A percentile compares a stretch with the other conserved stretches of the same genome.
Conservation (phyloP, 805 yeast genomes). For the Wickerhamiella qilinensis region DNA sequence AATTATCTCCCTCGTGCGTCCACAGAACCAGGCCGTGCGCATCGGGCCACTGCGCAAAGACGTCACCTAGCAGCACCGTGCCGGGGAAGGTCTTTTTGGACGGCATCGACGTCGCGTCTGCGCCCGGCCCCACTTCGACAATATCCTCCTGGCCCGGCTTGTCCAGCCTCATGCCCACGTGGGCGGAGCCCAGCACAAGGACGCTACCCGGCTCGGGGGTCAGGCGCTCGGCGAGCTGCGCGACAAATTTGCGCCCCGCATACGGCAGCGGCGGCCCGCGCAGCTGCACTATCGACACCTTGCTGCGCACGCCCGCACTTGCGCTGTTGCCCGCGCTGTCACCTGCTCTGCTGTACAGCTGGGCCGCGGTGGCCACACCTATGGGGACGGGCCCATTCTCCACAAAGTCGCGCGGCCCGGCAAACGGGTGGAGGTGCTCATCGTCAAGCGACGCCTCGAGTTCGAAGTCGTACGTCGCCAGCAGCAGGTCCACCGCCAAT, state of each 20-base stretch:
- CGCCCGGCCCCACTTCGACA: not conserved
- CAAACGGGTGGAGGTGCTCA: constrained; percentile 57
- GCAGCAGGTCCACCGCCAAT: constrained; percentile 52
- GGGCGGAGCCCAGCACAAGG: constrained; percentile 54
- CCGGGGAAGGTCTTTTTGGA: constrained; percentile 1
- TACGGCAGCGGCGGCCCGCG: constrained; percentile 74
- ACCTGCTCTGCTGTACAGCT: constrained; percentile 28
- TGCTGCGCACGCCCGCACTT: too few species aligned
- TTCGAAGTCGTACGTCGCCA: constrained; percentile 41
- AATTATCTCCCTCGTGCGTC: constrained; percentile 86
- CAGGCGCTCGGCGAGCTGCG: constrained; percentile 26
- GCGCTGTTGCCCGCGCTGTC: too few species aligned
- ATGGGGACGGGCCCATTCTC: constrained; percentile 29
- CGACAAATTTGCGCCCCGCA: constrained; percentile 32
- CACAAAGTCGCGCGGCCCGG: constrained; percentile 53
- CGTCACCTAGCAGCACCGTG: not conserved
- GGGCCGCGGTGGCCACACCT: constrained; percentile 18
- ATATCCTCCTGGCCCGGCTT: not conserved
- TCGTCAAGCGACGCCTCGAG: constrained; percentile 45
- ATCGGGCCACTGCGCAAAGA: not conserved
- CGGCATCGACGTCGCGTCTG: not conserved
- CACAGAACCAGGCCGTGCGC: constrained; percentile 27
- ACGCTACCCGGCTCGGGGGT: constrained; percentile 28
- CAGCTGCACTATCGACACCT: constrained; percentile 46
- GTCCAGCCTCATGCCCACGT: constrained; percentile 32